Percentiles rank a stretch among this genome's conserved stretches.
Evolutionary conservation across 345 rosid species (phyloP).

Genomic region (Populus euphratica): DNA sequence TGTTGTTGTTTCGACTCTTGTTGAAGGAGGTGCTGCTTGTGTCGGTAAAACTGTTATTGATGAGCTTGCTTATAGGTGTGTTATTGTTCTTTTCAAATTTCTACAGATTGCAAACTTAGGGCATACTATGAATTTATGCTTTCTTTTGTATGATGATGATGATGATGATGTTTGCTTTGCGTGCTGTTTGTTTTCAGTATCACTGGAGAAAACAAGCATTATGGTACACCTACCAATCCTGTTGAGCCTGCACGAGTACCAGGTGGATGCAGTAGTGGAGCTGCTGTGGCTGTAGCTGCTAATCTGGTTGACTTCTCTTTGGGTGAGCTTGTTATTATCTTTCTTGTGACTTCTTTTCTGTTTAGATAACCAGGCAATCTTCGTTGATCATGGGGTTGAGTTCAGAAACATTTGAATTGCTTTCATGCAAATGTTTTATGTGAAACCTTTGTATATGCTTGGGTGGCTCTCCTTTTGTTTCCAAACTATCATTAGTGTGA

Average conservation of each 20-base stretch:
- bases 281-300: slow-evolving; percentile 92
- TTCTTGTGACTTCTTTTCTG: neutral
- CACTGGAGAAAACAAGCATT: slow-evolving; percentile 81
- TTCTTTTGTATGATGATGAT: slow-evolving; percentile 2
- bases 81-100: neutral
- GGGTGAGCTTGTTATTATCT: slow-evolving; percentile 42
- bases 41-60: slow-evolving; percentile 86
- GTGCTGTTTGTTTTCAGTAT: slow-evolving; percentile 50
- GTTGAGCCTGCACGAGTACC: slow-evolving; percentile 62
- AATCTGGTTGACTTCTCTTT: slow-evolving; percentile 76
- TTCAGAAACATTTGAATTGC: neutral
- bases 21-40: slow-evolving; percentile 95
- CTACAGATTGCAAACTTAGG: neutral
- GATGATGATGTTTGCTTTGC: neutral
- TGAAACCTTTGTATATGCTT: too few relatives aligned
- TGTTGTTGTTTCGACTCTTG: slow-evolving; percentile 61
- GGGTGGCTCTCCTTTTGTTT: too few relatives aligned
- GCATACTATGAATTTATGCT: neutral
- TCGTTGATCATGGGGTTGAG: neutral
- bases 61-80: slow-evolving; percentile 76
- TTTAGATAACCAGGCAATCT: neutral
- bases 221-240: slow-evolving; percentile 87
- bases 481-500: too few relatives aligned
- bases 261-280: slow-evolving; percentile 92
- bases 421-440: neutral